These are phyloP conservation scores for Apiospora phragmitis DNA, from an alignment of 2,329 filamentous ascomycete species.

Conservation along the genomic window DNA sequence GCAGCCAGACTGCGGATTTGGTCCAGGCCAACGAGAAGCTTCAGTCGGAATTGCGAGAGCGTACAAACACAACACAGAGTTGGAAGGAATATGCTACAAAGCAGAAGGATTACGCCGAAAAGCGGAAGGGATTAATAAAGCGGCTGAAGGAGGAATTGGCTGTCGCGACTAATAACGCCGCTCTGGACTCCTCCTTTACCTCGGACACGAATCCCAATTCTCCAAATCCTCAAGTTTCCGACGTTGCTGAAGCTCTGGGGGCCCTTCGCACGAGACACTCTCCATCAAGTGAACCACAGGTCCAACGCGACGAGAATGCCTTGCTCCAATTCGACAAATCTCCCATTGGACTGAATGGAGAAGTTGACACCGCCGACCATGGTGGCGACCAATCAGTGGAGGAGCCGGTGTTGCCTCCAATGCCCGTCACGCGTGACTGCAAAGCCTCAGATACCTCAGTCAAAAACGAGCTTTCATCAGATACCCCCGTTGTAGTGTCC, in stretches of 20 bases:
- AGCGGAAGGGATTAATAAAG: conserved; percentile 38
- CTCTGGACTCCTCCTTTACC: conserved; percentile 22
- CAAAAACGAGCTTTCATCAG: conserved; percentile 57
- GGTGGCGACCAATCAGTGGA: conserved; percentile 9
- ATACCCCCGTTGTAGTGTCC: conserved; percentile 50
- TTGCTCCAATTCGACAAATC: background rate
- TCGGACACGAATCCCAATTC: conserved; percentile 19
- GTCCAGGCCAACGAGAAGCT: conserved; percentile 26
- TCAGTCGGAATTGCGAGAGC: conserved; percentile 41
- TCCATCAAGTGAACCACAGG: background rate
- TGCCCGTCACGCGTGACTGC: conserved; percentile 19
- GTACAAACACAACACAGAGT: conserved; percentile 40
- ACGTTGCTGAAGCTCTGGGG: background rate
- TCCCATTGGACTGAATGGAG: background rate
- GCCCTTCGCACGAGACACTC: background rate
- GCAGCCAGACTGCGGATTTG: conserved; percentile 24
- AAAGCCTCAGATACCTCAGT: conserved; percentile 24
- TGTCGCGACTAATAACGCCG: conserved; percentile 12
- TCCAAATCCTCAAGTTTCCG: background rate
- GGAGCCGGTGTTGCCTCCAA: conserved; percentile 29
- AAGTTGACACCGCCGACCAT: background rate
- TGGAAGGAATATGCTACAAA: conserved; percentile 48
- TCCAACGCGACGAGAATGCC: background rate
- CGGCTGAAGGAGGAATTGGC: conserved; percentile 40
- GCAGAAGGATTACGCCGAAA: conserved; percentile 35